Evolutionary conservation across 73 alveolate genomes (phyloP), one percentile per base, ranked within the genome.

Genomic region (Tetrahymena borealis): DNA sequence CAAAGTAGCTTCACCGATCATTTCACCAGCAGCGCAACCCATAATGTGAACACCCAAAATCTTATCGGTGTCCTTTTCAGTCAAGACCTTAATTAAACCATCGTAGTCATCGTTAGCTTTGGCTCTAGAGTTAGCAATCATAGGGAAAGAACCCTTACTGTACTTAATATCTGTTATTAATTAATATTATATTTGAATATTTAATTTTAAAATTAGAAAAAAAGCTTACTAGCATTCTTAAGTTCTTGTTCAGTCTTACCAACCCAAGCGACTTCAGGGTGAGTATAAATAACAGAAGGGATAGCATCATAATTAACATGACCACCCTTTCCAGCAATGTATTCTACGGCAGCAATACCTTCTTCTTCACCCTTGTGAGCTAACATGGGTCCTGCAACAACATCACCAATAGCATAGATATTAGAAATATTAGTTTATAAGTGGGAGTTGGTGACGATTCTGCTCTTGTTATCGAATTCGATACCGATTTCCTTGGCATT

Each of bases 321-420:
- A n/a, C 99, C 99, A 40, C 91, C 93, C 43, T 95, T 95, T 39
- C 98, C 98, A n/a, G 96, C 94, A 39, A 98, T 91, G 78, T 60
- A 78, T 91, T 98, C 99, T 36, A 96, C 99, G 31, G 95, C 97
- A 35, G 99, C 99, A 90, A 98, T 96, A n/a, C 99, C 99, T 92
- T 98, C 99, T 90, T 98, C 99, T 92, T 98, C 99, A 42, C 99
- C 99, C 90, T 98, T 98, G 91, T 98, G 99, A 18, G 99, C 99
- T 39, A 98, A 97, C 99, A 97, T 98, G n/a, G 98, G 97, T 31
- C 99, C 99, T 90, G 93, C 95, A 38, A 97, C 91, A 32, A 94
- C 98, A 92, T 97, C 99, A 1, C 99, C 99, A 90, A 98, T 98
- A 38, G 99, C 99, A 90, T 92, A 96, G 77, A 98, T 94, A 9